These are phyloP conservation scores for Turnera subulata DNA, from an alignment of 345 rosid species.

Conservation along the genomic window DNA sequence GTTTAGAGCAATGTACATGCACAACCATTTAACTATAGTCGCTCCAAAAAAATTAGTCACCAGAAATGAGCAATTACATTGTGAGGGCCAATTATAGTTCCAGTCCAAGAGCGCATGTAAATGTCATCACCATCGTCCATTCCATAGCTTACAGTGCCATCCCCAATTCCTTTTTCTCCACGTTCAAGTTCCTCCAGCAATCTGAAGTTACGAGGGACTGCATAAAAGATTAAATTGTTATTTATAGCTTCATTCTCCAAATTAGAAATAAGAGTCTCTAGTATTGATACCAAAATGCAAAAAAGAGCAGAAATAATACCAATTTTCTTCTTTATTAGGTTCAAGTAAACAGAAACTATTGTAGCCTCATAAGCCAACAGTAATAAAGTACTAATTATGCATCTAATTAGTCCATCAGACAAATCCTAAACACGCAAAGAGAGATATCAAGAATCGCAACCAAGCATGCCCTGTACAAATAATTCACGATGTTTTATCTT, in stretches of 20 bases:
- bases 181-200: constrained; percentile 88
- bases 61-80: constrained; percentile 46
- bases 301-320: neutral
- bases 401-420: too few species aligned
- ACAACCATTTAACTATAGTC: neutral
- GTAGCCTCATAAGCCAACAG: too few species aligned
- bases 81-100: constrained; percentile 87
- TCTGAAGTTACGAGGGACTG: constrained; percentile 84
- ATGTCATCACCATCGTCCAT: constrained; percentile 94
- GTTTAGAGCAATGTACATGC: too few species aligned
- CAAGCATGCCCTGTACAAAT: too few species aligned
- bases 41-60: neutral
- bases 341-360: too few species aligned
- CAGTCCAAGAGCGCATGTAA: constrained; percentile 92
- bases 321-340: too few species aligned
- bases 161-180: constrained; percentile 89
- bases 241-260: neutral
- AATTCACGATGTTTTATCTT: too few species aligned
- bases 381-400: too few species aligned
- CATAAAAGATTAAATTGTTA: constrained; percentile 13
- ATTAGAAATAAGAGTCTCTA: neutral
- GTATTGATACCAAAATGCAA: neutral
- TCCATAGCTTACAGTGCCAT: constrained; percentile 91
- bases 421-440: too few species aligned
- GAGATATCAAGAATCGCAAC: too few species aligned